Conservation (phyloP, 768 basidiomycete species). For the Hypholoma fasciculare region DNA sequence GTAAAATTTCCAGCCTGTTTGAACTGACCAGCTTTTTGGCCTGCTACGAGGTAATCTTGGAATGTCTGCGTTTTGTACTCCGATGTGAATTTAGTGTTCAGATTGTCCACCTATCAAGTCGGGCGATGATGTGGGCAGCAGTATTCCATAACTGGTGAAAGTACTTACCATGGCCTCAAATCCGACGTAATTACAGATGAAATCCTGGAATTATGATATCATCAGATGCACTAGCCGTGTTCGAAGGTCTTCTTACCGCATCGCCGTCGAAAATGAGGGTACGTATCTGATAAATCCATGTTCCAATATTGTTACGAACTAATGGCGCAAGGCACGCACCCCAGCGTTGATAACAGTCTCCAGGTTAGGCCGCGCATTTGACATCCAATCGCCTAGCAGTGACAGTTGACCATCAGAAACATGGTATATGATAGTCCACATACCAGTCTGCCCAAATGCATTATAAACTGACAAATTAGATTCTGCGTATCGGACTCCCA, state of each 20-base stretch:
- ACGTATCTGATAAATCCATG: background rate
- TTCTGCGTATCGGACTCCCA: background rate
- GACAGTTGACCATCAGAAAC: background rate
- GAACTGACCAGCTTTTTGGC: background rate
- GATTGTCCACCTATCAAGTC: background rate
- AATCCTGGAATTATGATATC: background rate
- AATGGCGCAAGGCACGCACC: background rate
- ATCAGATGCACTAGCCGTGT: background rate
- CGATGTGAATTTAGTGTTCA: background rate
- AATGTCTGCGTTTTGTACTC: constrained; percentile 3
- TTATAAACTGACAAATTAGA: background rate
- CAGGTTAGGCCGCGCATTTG: background rate
- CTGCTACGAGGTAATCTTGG: background rate
- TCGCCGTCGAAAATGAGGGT: constrained; percentile 3
- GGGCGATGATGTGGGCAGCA: background rate
- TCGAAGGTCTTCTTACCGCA: background rate
- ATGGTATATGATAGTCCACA: background rate
- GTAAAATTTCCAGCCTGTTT: constrained; percentile 1
- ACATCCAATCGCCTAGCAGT: constrained; percentile 4
- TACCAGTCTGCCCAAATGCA: background rate
- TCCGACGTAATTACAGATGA: constrained; percentile 1
- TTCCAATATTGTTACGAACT: background rate
- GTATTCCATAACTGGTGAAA: background rate
- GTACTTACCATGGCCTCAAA: constrained; percentile 1
- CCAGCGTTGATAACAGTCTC: constrained; percentile 2